Evolutionary conservation across 768 basidiomycete species (phyloP), one percentile per base, ranked within the genome.

Genomic region (Roridomyces roridus): DNA sequence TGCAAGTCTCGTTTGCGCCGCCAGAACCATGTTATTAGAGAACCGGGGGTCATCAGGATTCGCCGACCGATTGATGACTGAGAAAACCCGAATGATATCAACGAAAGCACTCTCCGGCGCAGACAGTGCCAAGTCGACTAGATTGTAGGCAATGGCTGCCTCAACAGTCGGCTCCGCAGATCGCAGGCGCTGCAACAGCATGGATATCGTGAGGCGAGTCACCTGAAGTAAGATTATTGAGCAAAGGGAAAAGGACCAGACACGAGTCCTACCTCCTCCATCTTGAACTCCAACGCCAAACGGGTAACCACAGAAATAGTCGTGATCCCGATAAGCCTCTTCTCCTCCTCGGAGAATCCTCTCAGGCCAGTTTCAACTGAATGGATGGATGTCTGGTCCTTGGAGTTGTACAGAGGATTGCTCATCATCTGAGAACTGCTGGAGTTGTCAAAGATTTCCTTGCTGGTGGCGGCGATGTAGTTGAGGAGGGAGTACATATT

Each of bases 401-500:
- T 67, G 1, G 76, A 71, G 7, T 72, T 68, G 54, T 78, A 74
- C 2, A 80, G 70, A 3, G 79, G 75, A 52, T 78, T 74, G 36
- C 74, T 74, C 47, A 75, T 67, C 54, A 79, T 54, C 46, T 82
- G 77, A 9, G 79, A 70, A 35, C 73, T 78, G 29, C 63, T 73
- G 3, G 81, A 76, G 45, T 67, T 74, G 46, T 89, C 89, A 31
- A 80, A 80, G 29, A 85, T 82, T 43, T 91, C 91, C 67, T 90
- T 91, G 76, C 87, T 89, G 3, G 92, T 87, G 4, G 91, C 86
- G 2, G 92, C 86, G 56, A 98, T 89, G 70, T 92, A 91, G 69
- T 98, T 98, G 57, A 98, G 80, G 12, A 98, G 83, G 5, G 96
- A 97, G 71, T 98, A 98, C 87, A 98, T 90, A 63, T 95, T 93